Evolutionary conservation across 208 protist genomes (phyloP).

Genomic region (Trypanosomatidae sp.): DNA sequence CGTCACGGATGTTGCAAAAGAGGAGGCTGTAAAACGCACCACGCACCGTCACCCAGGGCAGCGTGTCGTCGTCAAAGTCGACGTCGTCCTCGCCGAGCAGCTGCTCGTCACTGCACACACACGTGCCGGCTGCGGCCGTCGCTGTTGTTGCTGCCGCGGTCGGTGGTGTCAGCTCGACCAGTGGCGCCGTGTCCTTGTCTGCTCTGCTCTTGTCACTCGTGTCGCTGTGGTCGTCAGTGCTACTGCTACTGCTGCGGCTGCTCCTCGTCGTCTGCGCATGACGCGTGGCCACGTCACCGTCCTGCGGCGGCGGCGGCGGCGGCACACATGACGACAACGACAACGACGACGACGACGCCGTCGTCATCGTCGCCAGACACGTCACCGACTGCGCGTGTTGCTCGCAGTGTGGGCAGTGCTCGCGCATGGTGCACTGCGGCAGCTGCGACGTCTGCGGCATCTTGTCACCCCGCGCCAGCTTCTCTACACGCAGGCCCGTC

Average conservation of each 20-base stretch:
- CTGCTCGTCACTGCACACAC: constrained; percentile 13
- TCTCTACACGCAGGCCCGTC: constrained; percentile 33
- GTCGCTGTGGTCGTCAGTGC: not conserved
- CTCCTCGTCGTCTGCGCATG: too few relatives aligned
- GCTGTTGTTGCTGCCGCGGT: constrained; percentile 1
- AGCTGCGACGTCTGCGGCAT: constrained; percentile 25
- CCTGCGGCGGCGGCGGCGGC: too few relatives aligned
- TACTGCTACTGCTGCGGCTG: constrained; percentile 1
- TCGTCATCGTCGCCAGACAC: not conserved
- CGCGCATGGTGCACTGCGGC: constrained; percentile 43
- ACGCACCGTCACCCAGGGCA: constrained; percentile 68
- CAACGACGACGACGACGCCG: constrained; percentile 3
- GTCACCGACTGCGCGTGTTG: constrained; percentile 7
- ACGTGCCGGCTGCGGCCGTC: constrained; percentile 4
- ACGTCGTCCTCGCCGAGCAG: constrained; percentile 29
- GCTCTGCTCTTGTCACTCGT: not conserved
- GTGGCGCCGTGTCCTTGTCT: too few relatives aligned
- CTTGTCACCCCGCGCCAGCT: constrained; percentile 19
- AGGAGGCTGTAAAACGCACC: constrained; percentile 49
- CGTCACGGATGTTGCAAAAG: constrained; percentile 51
- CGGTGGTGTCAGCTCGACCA: not conserved
- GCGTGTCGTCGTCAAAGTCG: constrained; percentile 42
- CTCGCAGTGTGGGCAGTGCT: constrained; percentile 47
- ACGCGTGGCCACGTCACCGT: too few relatives aligned
- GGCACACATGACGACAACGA: too few relatives aligned